phyloP scores from a whole-genome alignment of 2,329 filamentous ascomycete species.

The Neopestalotiopsis clavispora region DNA sequence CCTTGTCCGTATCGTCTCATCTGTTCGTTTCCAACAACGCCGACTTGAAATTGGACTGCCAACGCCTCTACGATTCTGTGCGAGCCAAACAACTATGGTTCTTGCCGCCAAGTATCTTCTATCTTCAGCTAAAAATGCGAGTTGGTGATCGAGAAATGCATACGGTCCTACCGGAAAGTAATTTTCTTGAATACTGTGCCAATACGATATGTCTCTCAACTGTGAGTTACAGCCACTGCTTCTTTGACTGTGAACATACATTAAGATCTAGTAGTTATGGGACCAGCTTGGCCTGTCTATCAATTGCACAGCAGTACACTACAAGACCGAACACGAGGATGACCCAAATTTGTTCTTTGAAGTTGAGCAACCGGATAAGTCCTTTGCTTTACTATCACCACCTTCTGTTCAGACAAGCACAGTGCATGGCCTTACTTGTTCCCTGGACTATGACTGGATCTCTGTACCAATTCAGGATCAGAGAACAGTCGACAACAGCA shows the following conservation, averaged over 20 bases:
- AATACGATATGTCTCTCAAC: conserved; percentile 12
- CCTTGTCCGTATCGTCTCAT: conserved; percentile 14
- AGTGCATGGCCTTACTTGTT: conserved; percentile 30
- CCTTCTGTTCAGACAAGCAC: conserved; percentile 30
- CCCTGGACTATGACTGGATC: conserved; percentile 7
- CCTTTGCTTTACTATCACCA: conserved; percentile 33
- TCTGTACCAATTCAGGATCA: background rate
- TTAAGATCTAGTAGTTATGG: conserved; percentile 33
- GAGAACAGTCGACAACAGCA: background rate
- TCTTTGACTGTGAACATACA: background rate
- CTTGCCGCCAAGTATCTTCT: conserved; percentile 12
- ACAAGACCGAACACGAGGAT: conserved; percentile 24
- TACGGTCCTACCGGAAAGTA: background rate
- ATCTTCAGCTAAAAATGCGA: conserved; percentile 15
- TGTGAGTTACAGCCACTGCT: background rate
- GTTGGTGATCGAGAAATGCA: background rate
- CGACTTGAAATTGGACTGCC: background rate
- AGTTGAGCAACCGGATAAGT: conserved; percentile 35
- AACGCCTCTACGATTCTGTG: conserved; percentile 5
- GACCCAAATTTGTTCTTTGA: conserved; percentile 35
- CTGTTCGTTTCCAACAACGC: conserved; percentile 13
- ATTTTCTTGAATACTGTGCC: conserved; percentile 17
- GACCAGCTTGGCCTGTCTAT: conserved; percentile 30
- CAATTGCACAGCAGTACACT: conserved; percentile 27
- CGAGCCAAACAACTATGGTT: conserved; percentile 14